These are phyloP conservation scores for Aspergillus arachidicola DNA, from an alignment of 2,329 filamentous ascomycete genomes.

Conservation along the genomic window DNA sequence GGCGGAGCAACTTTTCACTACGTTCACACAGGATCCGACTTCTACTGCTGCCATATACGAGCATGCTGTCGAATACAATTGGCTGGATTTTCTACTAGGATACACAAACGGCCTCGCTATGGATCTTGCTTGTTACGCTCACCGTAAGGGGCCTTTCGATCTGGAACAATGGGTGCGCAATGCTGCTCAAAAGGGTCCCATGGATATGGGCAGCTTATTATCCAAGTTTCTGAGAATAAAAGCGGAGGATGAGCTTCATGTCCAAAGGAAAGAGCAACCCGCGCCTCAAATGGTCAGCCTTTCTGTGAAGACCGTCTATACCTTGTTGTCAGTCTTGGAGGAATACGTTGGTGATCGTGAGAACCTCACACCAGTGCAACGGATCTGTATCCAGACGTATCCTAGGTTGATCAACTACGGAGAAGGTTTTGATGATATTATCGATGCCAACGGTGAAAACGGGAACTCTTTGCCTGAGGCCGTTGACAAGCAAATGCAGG, in stretches of 20 bases:
- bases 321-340: conserved; percentile 76
- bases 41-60: conserved; percentile 72
- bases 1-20: conserved; percentile 74
- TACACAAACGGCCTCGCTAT: conserved; percentile 82
- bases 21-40: conserved; percentile 70
- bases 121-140: conserved; percentile 82
- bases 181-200: conserved; percentile 64
- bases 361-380: conserved; percentile 78
- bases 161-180: conserved; percentile 78
- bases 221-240: conserved; percentile 83
- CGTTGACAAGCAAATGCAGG: conserved; percentile 91
- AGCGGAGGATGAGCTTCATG: conserved; percentile 75
- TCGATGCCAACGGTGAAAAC: conserved; percentile 78
- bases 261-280: conserved; percentile 69
- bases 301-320: conserved; percentile 81
- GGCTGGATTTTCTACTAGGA: conserved; percentile 79
- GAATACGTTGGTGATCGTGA: conserved; percentile 63
- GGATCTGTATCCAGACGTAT: conserved; percentile 87
- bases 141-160: conserved; percentile 78
- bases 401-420: conserved; percentile 95
- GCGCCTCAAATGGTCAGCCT: conserved; percentile 72
- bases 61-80: conserved; percentile 77
- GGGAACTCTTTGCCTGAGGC: conserved; percentile 78
- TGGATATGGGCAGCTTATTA: conserved; percentile 70
- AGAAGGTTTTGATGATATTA: conserved; percentile 86